phyloP scores from a whole-genome alignment of 176 grass and related monocot species.

The Cenchrus fungigraminus region DNA sequence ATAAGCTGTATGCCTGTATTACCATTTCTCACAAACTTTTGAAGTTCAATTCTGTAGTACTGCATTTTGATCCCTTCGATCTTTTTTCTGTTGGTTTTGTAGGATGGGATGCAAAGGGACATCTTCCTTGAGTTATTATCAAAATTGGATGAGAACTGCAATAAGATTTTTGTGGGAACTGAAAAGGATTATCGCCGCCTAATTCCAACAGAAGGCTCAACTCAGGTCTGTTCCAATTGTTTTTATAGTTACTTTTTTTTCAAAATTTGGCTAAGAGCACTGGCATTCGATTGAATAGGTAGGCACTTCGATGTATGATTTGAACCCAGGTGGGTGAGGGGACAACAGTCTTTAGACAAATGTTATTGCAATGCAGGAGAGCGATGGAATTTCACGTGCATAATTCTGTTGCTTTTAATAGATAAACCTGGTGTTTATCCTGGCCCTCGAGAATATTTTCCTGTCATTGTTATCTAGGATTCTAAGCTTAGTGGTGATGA shows the following conservation, averaged over 20 bases:
- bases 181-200: slow-evolving; percentile 86
- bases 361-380: background rate
- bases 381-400: background rate
- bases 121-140: slow-evolving; percentile 83
- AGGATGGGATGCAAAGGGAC: slow-evolving; percentile 94
- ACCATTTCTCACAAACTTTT: slow-evolving; percentile 8
- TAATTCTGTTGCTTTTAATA: background rate
- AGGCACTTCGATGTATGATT: background rate
- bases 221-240: slow-evolving; percentile 49
- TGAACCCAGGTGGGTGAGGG: background rate
- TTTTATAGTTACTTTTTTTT: background rate
- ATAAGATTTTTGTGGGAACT: slow-evolving; percentile 69
- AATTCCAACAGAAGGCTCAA: slow-evolving; percentile 61
- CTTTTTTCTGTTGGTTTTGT: slow-evolving; percentile 28
- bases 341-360: background rate
- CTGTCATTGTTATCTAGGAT: background rate
- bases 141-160: slow-evolving; percentile 80
- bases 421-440: slow-evolving; percentile 3
- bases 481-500: background rate
- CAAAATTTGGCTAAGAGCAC: background rate
- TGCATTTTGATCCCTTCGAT: slow-evolving; percentile 35
- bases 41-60: slow-evolving; percentile 16
- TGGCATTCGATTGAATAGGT: background rate
- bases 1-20: background rate
- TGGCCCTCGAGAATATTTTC: background rate